Conservation (phyloP, 345 rosid species). For the Clarkia xantiana region DNA sequence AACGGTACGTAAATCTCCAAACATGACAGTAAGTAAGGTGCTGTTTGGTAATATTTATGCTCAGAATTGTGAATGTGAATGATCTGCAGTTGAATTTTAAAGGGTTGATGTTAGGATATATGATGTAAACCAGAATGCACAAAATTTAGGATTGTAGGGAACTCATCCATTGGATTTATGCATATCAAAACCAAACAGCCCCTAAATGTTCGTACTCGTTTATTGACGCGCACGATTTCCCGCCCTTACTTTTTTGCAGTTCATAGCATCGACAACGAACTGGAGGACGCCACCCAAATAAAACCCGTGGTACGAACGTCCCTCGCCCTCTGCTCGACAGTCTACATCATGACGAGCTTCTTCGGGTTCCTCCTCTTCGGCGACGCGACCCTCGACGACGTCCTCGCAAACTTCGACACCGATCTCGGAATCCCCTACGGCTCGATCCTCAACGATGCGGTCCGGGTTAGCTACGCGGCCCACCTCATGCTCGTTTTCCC, state of each 20-base stretch:
- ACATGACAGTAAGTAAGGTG: not conserved
- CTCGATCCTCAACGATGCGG: constrained; percentile 51
- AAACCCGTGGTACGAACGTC: constrained; percentile 56
- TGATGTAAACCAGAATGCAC: too few relatives aligned
- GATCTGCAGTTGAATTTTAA: too few relatives aligned
- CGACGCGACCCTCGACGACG: constrained; percentile 63
- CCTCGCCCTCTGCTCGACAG: constrained; percentile 54
- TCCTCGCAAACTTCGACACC: constrained; percentile 77
- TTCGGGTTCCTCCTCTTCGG: constrained; percentile 91
- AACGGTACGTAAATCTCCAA: constrained; percentile 31
- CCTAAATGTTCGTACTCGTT: too few relatives aligned
- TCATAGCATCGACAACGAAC: constrained; percentile 82
- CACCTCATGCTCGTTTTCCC: constrained; percentile 97
- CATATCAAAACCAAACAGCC: too few relatives aligned
- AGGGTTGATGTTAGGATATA: too few relatives aligned
- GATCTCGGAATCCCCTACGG: constrained; percentile 71
- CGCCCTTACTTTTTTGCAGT: constrained; percentile 35
- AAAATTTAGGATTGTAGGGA: too few relatives aligned
- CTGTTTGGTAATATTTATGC: too few relatives aligned
- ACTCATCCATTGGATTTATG: too few relatives aligned
- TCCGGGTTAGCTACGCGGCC: constrained; percentile 73
- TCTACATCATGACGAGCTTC: constrained; percentile 63
- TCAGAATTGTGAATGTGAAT: too few relatives aligned
- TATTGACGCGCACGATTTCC: too few relatives aligned
- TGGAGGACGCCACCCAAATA: constrained; percentile 54